These are phyloP conservation scores for Wickerhamomyces sydowiorum DNA, from an alignment of 805 yeast genomes.

Conservation along the genomic window DNA sequence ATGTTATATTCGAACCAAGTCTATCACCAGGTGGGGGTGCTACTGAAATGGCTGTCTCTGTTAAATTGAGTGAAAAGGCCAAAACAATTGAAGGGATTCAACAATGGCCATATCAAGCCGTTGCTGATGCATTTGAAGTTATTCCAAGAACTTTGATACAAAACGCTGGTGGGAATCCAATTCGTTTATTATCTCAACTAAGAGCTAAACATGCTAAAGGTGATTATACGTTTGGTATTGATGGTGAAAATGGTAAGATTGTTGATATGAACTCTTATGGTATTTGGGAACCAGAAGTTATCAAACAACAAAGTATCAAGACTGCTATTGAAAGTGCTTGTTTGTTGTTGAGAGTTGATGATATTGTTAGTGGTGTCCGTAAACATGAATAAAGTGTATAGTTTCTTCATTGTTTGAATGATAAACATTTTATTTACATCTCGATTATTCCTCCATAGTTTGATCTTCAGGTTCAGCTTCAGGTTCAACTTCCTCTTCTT, in stretches of 20 bases:
- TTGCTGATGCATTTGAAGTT: conserved; percentile 97
- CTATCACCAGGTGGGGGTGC: conserved; percentile 99
- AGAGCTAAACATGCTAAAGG: conserved; percentile 98
- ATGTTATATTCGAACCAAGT: conserved; percentile 90
- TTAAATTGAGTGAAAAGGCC: conserved; percentile 82
- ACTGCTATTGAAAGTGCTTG: conserved; percentile 98
- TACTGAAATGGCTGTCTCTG: conserved; percentile 97
- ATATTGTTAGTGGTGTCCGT: conserved; percentile 94
- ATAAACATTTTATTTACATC: neutral
- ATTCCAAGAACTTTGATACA: conserved; percentile 96
- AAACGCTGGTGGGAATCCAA: conserved; percentile 97
- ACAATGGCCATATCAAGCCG: conserved; percentile 99
- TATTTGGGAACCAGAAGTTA: conserved; percentile 98
- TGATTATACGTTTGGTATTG: conserved; percentile 78
- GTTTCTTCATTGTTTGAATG: neutral
- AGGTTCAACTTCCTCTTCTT: neutral
- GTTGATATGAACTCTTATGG: conserved; percentile 96
- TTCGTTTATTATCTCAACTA: conserved; percentile 79
- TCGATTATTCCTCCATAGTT: neutral
- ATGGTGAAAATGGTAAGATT: conserved; percentile 90
- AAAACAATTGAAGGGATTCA: conserved; percentile 90
- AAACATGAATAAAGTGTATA: conserved; percentile 35
- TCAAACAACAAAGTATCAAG: conserved; percentile 93
- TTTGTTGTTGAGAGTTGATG: conserved; percentile 90
- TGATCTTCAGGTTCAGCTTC: conserved; percentile 8